Conservation (phyloP, 2,329 filamentous ascomycete genomes). For the Sporothrix euskadiensis region DNA sequence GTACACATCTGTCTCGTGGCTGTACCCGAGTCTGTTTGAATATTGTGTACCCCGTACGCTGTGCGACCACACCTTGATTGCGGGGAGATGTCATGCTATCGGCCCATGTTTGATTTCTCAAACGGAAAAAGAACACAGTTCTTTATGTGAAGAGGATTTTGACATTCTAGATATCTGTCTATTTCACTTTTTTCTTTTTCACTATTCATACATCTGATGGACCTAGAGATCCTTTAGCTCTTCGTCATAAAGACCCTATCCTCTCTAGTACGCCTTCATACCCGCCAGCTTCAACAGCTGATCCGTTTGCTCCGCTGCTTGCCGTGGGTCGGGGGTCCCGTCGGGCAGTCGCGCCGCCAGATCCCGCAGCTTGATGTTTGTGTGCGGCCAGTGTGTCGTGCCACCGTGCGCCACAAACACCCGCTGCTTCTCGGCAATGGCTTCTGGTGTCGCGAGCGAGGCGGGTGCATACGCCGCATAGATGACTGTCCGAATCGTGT, state of each 20-base stretch:
- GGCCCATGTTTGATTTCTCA: too few relatives aligned
- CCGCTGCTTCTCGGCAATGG: conserved; percentile 37
- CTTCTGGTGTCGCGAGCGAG: conserved; percentile 37
- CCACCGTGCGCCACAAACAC: conserved; percentile 37
- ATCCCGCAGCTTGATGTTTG: conserved; percentile 24
- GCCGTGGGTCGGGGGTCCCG: conserved; percentile 28
- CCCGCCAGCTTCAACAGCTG: conserved; percentile 41
- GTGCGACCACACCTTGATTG: too few relatives aligned
- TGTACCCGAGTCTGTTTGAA: too few relatives aligned
- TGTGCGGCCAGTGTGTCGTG: conserved; percentile 38
- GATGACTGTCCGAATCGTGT: conserved; percentile 39
- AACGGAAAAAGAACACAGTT: too few relatives aligned
- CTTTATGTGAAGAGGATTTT: not conserved
- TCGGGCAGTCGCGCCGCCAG: conserved; percentile 1
- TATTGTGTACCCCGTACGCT: too few relatives aligned
- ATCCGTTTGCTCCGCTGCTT: conserved; percentile 42
- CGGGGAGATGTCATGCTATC: too few relatives aligned
- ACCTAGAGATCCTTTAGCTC: not conserved
- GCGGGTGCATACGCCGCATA: conserved; percentile 43
- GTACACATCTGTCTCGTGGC: too few relatives aligned
- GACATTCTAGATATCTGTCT: not conserved
- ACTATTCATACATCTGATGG: not conserved
- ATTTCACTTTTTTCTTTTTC: not conserved
- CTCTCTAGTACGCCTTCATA: conserved; percentile 35
- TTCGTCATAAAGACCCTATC: too few relatives aligned